phyloP scores from a whole-genome alignment of 345 rosid species.

The Salix arbutifolia region DNA sequence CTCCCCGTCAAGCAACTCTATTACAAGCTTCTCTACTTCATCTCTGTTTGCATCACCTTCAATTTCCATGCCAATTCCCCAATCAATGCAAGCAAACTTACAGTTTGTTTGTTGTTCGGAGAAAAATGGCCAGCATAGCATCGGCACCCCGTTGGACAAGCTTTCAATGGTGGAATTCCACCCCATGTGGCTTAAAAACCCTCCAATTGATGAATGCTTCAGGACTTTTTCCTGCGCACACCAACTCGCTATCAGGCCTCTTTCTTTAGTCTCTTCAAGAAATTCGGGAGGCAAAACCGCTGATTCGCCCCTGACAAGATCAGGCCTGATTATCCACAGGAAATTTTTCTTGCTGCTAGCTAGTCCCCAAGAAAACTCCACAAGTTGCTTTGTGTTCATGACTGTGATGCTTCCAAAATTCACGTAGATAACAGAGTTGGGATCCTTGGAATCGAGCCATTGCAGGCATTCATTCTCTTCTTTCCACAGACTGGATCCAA shows the following conservation, averaged over 20 bases:
- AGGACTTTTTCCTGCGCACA: conserved; percentile 2
- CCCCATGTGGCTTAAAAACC: conserved; percentile 7
- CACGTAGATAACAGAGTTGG: conserved; percentile 1
- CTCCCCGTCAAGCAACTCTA: background rate
- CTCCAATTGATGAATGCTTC: conserved; percentile 1
- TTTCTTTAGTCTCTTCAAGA: background rate
- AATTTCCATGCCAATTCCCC: conserved; percentile 8
- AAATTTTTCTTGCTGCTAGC: background rate
- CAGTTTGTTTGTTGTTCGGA: background rate
- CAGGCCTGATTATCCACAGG: conserved; percentile 8
- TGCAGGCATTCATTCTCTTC: background rate
- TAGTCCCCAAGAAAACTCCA: conserved; percentile 7
- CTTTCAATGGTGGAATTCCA: conserved; percentile 9
- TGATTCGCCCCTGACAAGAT: background rate
- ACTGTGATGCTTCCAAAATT: conserved; percentile 8
- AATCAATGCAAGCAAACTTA: conserved; percentile 3
- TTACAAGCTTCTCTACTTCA: background rate
- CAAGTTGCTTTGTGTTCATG: background rate
- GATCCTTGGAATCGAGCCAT: conserved; percentile 6
- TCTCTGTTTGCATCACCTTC: conserved; percentile 11
- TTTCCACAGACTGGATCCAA: conserved; percentile 2
- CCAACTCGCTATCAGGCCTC: background rate
- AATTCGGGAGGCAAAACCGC: background rate
- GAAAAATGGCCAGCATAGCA: conserved; percentile 4
- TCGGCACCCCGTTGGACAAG: background rate